Evolutionary conservation across 2,329 filamentous ascomycete species (phyloP), one percentile per base, ranked within the genome.

Genomic region (Harringtonia aguacate): DNA sequence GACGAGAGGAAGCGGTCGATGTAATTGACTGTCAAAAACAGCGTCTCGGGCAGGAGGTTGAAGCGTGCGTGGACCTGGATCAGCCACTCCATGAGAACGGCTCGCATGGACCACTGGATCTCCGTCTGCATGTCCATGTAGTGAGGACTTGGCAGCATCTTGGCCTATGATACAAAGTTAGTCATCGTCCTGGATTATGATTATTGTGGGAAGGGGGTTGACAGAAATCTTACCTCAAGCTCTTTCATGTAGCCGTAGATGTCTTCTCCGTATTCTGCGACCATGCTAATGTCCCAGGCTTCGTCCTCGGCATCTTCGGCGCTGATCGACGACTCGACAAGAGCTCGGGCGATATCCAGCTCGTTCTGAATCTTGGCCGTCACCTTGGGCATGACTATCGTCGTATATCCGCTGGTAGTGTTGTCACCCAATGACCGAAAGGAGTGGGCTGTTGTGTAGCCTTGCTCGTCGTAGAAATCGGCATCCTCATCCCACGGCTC

Each of bases 61-160:
- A 98, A 98, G 30, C 92, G 86, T 54, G 82, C 79, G 61, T 98
- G 92, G 27, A 98, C 92, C 62, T 98, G 89, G 38, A 97, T 84
- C 36, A 98, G 73, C 92, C 92, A 98, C 63, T 97, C 92, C 81
- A 98, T 94, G 44, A 98, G 73, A 20, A 97, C 87, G 7, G 88
- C 84, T 38, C 92, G 86, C 92, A 97, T 98, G 3, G 89, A 95
- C 92, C 92, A 98, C 60, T 95, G 86, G 46, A 98, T 94, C 63
- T 97, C 90, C n/a, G 84, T 81, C 62, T 98, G 92, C 52, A 84
- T 81, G 50, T 95, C 87, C 90, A 98, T 98, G 70, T 98, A 98
- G 60, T 92, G 79, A 4, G 87, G 73, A 56, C 92, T 89, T 1
- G 92, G 92, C 34, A 89, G 72, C 78, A 55, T 54, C n/a, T 48